These are phyloP conservation scores for Cyberlindnera amylophila DNA, from an alignment of 805 yeast species.

Conservation along the genomic window DNA sequence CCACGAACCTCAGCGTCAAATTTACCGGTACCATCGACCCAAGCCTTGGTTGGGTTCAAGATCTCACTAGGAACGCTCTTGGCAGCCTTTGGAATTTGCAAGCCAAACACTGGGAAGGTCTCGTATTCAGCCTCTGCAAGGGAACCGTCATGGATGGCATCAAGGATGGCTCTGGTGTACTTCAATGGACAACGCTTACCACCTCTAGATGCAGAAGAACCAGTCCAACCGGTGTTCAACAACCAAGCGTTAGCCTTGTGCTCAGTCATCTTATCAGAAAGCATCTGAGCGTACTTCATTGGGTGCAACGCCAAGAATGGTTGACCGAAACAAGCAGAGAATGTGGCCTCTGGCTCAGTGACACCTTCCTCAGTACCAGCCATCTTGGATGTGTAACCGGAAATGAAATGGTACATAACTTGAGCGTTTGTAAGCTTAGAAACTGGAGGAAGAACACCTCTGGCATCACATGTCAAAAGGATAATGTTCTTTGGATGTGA, in stretches of 20 bases:
- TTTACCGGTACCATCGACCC: conserved; percentile 59
- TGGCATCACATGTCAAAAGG: conserved; percentile 93
- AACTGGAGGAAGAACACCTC: conserved; percentile 97
- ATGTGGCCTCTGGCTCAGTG: conserved; percentile 96
- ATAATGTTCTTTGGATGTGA: conserved; percentile 90
- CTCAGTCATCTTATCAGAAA: conserved; percentile 84
- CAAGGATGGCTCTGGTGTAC: conserved; percentile 94
- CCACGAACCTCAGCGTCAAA: conserved; percentile 53
- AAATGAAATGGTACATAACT: conserved; percentile 98
- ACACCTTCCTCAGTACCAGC: conserved; percentile 99
- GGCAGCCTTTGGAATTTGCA: conserved; percentile 78
- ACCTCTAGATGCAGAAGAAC: conserved; percentile 85
- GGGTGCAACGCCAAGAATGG: conserved; percentile 98
- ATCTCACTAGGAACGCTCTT: conserved; percentile 75
- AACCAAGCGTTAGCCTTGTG: conserved; percentile 94
- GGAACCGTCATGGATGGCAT: conserved; percentile 90
- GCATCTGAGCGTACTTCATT: conserved; percentile 95
- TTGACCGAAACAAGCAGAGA: conserved; percentile 98
- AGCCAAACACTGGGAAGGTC: conserved; percentile 79
- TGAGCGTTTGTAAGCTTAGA: conserved; percentile 90
- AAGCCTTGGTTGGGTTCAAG: conserved; percentile 80
- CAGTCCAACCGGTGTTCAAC: conserved; percentile 98
- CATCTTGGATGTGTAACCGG: conserved; percentile 99
- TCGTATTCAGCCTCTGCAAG: conserved; percentile 78
- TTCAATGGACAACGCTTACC: conserved; percentile 97